A percentile compares a stretch with the other conserved stretches of the same genome.
Evolutionary conservation across 176 grass and related monocot species (phyloP).

Genomic region (Zizania latifolia): DNA sequence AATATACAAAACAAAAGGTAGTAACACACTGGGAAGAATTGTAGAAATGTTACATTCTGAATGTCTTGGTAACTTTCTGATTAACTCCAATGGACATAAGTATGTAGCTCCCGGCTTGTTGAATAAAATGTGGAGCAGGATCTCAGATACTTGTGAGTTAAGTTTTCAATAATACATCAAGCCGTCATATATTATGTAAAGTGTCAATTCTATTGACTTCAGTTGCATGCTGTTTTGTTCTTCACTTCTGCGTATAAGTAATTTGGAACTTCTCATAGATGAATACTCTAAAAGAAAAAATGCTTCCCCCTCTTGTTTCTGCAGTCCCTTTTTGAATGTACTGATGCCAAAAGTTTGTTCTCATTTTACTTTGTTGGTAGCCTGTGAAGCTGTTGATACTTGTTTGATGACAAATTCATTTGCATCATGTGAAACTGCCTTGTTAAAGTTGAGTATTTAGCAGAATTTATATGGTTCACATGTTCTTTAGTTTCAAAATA

Average conservation of each 20-base stretch:
- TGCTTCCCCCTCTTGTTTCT: too few relatives aligned
- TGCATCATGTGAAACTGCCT: not conserved
- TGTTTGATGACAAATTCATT: not conserved
- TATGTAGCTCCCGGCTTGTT: not conserved
- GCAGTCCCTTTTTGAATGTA: not conserved
- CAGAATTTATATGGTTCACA: not conserved
- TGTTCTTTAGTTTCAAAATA: slow-evolving; percentile 9
- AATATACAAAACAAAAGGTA: too few relatives aligned
- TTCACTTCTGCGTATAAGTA: not conserved
- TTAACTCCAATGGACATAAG: too few relatives aligned
- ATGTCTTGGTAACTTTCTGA: too few relatives aligned
- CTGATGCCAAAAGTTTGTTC: not conserved
- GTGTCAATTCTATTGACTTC: not conserved
- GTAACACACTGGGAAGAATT: too few relatives aligned
- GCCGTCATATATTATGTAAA: not conserved
- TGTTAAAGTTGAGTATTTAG: slow-evolving; percentile 12
- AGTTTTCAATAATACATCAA: not conserved
- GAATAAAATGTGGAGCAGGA: too few relatives aligned
- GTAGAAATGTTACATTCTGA: too few relatives aligned
- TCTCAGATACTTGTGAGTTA: not conserved
- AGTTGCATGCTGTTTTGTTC: not conserved
- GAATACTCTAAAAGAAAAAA: too few relatives aligned
- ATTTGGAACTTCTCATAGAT: too few relatives aligned
- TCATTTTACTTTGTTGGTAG: not conserved
- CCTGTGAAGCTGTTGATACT: not conserved